phyloP scores from a whole-genome alignment of 176 grass and related monocot genomes.

The Oryza longistaminata region DNA sequence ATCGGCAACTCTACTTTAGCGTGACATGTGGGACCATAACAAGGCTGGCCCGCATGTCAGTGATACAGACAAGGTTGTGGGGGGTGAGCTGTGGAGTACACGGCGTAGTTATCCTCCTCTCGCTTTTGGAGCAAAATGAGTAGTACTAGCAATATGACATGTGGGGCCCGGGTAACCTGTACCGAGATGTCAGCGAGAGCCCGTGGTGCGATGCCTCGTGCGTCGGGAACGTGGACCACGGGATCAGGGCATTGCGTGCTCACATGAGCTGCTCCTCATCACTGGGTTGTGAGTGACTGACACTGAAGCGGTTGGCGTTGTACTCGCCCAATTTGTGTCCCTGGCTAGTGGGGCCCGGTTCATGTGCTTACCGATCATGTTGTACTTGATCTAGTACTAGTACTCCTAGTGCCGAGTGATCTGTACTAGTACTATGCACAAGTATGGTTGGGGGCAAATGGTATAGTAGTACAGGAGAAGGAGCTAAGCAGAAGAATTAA shows the following conservation, averaged over 20 bases:
- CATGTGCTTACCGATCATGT: neutral
- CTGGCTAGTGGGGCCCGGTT: neutral
- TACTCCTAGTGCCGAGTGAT: neutral
- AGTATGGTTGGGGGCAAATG: neutral
- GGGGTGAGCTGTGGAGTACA: neutral
- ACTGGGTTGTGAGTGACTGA: conserved; percentile 3
- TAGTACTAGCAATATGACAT: neutral
- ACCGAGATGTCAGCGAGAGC: neutral
- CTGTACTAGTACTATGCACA: neutral
- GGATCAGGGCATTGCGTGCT: conserved; percentile 12
- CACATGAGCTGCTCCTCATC: conserved; percentile 18
- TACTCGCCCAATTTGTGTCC: neutral
- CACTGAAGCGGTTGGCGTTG: conserved; percentile 14
- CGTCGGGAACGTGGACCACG: neutral
- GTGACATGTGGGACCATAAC: neutral
- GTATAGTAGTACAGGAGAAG: neutral
- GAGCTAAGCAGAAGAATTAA: conserved; percentile 38
- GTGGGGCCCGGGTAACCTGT: accelerated
- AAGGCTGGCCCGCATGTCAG: accelerated
- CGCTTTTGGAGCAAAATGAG: neutral
- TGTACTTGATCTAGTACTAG: neutral
- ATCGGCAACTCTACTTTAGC: accelerated
- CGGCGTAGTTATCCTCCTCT: neutral
- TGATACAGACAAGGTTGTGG: accelerated
- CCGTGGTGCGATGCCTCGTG: neutral